Conservation (phyloP, 2,329 filamentous ascomycete species). For the Ophiocordyceps australis region DNA sequence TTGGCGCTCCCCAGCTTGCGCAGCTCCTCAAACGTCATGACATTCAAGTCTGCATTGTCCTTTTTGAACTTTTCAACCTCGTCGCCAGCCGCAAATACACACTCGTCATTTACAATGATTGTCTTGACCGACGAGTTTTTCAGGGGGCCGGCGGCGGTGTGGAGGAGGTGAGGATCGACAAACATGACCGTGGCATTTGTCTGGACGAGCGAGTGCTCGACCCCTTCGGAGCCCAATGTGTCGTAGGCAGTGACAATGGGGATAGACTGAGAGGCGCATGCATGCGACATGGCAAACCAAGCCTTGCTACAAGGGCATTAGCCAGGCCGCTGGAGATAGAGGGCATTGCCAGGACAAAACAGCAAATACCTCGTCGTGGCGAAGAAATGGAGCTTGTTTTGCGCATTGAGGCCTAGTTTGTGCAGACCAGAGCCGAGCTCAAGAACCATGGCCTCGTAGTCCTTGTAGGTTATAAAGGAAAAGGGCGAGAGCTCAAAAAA, state of each 20-base stretch:
- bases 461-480: slow-evolving; percentile 57
- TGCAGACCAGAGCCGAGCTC: slow-evolving; percentile 57
- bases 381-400: slow-evolving; percentile 62
- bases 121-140: slow-evolving; percentile 36
- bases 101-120: slow-evolving; percentile 44
- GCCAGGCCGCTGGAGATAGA: no score
- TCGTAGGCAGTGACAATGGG: slow-evolving; percentile 91
- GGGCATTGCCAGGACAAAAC: no score
- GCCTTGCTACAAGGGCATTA: no score
- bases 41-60: slow-evolving; percentile 32
- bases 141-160: slow-evolving; percentile 37
- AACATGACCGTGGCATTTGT: slow-evolving; percentile 72
- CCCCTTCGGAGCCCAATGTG: slow-evolving; percentile 67
- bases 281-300: slow-evolving; percentile 73
- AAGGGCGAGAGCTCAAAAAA: slow-evolving; percentile 73
- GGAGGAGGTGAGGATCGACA: slow-evolving; percentile 62
- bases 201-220: slow-evolving; percentile 73
- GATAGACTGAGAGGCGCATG: slow-evolving; percentile 65
- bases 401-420: slow-evolving; percentile 49
- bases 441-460: slow-evolving; percentile 55
- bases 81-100: slow-evolving; percentile 28
- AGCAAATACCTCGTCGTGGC: slow-evolving; percentile 76
- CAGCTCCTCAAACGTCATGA: slow-evolving; percentile 37
- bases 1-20: slow-evolving; percentile 44
- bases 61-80: slow-evolving; percentile 37